Conservation (phyloP, 1,284 basidiomycete genomes). For the Somion occarium region DNA sequence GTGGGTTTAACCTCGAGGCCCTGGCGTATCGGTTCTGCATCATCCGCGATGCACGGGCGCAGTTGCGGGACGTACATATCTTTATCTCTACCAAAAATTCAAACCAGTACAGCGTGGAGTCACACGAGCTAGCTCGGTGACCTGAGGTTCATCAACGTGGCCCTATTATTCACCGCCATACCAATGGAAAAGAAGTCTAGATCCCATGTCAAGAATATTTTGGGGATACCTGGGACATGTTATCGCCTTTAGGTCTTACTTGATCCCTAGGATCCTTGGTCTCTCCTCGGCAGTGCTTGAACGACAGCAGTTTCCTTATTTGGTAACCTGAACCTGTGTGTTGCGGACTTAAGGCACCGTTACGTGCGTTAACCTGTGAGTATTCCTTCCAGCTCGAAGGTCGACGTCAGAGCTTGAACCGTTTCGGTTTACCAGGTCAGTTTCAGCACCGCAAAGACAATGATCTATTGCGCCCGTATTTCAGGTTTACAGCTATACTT, state of each 20-base stretch:
- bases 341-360: neutral
- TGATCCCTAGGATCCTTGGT: neutral
- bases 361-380: slow-evolving; percentile 3
- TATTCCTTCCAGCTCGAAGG: neutral
- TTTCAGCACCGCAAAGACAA: slow-evolving; percentile 5
- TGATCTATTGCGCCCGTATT: neutral
- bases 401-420: neutral
- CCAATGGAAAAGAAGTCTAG: no score
- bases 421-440: neutral
- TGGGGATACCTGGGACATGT: neutral
- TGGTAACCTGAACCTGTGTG: neutral
- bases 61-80: neutral
- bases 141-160: no score
- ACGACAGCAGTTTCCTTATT: slow-evolving; percentile 4
- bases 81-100: neutral
- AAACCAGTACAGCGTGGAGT: no score
- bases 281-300: slow-evolving; percentile 1
- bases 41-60: neutral
- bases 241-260: neutral
- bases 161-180: no score
- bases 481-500: neutral
- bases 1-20: neutral
- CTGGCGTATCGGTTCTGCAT: neutral
- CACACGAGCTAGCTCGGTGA: no score
- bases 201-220: neutral